Conservation (phyloP, 108 stramenopile genomes). For the Thalassiosira profunda region DNA sequence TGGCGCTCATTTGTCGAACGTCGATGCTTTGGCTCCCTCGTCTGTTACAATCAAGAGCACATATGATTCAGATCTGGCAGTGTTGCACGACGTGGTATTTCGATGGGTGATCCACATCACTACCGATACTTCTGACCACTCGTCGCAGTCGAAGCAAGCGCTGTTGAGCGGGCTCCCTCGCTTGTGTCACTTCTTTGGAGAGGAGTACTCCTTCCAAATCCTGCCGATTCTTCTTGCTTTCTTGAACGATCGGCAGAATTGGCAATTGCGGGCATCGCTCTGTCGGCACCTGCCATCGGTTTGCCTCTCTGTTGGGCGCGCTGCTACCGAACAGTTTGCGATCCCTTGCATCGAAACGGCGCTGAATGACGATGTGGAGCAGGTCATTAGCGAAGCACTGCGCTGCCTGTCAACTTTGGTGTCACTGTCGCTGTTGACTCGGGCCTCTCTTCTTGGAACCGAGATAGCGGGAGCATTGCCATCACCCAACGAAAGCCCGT, state of each 20-base stretch:
- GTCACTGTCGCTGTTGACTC: slow-evolving; percentile 60
- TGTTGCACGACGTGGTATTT: slow-evolving; percentile 82
- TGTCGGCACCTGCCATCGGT: slow-evolving; percentile 91
- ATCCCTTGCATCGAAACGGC: slow-evolving; percentile 95
- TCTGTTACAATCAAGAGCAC: slow-evolving; percentile 59
- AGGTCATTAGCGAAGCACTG: slow-evolving; percentile 83
- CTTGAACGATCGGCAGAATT: slow-evolving; percentile 94
- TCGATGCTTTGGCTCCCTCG: not conserved
- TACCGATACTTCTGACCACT: slow-evolving; percentile 86
- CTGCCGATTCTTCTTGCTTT: slow-evolving; percentile 94
- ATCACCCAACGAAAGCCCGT: slow-evolving; percentile 8
- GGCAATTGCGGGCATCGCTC: slow-evolving; percentile 92
- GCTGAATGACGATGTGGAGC: slow-evolving; percentile 89
- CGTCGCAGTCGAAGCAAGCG: slow-evolving; percentile 85
- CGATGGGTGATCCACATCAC: slow-evolving; percentile 89
- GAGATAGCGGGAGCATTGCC: slow-evolving; percentile 13
- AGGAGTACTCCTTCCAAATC: slow-evolving; percentile 87
- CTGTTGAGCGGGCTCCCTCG: slow-evolving; percentile 81
- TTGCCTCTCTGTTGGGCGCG: slow-evolving; percentile 89
- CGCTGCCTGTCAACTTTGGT: slow-evolving; percentile 67
- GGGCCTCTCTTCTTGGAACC: slow-evolving; percentile 61
- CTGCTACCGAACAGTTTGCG: slow-evolving; percentile 94
- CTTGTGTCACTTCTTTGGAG: slow-evolving; percentile 95
- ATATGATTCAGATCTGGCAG: slow-evolving; percentile 84
- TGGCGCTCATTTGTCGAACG: too few species aligned